A percentile compares a stretch with the other conserved stretches of the same genome.
These are phyloP conservation scores for Sordariomycetes sp. DNA, from an alignment of 2,329 filamentous ascomycete genomes.

Conservation along the genomic window DNA sequence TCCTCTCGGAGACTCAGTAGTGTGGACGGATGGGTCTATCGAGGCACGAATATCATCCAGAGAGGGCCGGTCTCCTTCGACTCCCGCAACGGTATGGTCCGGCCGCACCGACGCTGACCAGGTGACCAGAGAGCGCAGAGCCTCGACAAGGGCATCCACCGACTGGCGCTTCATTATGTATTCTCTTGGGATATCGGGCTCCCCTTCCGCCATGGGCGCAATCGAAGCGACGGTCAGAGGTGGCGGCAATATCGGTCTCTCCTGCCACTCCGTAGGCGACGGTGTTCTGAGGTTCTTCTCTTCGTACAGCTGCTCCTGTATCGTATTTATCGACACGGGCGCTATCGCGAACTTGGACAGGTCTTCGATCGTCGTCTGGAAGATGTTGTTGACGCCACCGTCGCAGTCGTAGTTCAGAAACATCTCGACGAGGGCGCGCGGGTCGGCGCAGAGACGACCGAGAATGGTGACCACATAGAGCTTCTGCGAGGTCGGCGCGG, in stretches of 20 bases:
- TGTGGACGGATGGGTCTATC: slow-evolving; percentile 55
- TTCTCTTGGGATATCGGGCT: slow-evolving; percentile 71
- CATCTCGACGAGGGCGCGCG: slow-evolving; percentile 80
- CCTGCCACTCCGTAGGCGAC: slow-evolving; percentile 68
- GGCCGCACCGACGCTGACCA: slow-evolving; percentile 65
- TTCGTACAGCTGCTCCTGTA: slow-evolving; percentile 79
- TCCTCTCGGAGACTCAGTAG: slow-evolving; percentile 14
- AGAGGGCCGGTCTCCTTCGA: slow-evolving; percentile 18
- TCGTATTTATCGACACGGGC: slow-evolving; percentile 61
- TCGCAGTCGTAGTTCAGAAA: slow-evolving; percentile 99
- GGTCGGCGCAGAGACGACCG: slow-evolving; percentile 74
- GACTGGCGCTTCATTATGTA: slow-evolving; percentile 87
- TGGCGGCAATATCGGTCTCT: slow-evolving; percentile 74
- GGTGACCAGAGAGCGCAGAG: slow-evolving; percentile 78
- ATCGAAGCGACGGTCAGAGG: slow-evolving; percentile 75
- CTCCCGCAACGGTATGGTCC: slow-evolving; percentile 28
- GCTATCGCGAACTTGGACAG: slow-evolving; percentile 77
- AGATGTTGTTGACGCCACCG: slow-evolving; percentile 90
- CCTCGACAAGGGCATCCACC: slow-evolving; percentile 79
- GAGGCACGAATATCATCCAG: slow-evolving; percentile 24
- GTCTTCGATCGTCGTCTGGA: slow-evolving; percentile 89
- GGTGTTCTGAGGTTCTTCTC: slow-evolving; percentile 59
- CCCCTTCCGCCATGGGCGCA: slow-evolving; percentile 43
- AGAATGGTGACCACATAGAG: slow-evolving; percentile 82
- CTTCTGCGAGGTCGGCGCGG: slow-evolving; percentile 82